Evolutionary conservation across 2,329 filamentous ascomycete genomes (phyloP), one percentile per base, ranked within the genome.

Genomic region (Myriosclerotinia duriaeana): DNA sequence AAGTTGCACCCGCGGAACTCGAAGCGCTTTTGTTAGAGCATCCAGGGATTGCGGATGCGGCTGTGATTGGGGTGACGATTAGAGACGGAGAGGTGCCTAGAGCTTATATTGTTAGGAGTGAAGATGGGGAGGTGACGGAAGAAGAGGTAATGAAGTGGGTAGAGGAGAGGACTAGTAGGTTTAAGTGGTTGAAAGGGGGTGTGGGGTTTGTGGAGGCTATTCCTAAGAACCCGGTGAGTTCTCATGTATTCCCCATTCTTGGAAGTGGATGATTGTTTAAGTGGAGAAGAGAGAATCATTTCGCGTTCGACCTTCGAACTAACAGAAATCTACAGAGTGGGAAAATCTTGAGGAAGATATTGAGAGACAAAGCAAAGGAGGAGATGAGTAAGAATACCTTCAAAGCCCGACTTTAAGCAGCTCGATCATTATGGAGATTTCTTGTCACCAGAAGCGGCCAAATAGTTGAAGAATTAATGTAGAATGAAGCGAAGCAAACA

Each of bases 151-250:
- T 82, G 71, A 73, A 75, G 15, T 85, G 86, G 77, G 81, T 91
- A 53, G 83, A 85, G 64, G 80, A 82, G 71, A 84, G 83, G 61
- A 85, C 89, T 17, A 83, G 85, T 1, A 80, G 78, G 68, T 84
- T 88, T 74, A 93, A 93, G 78, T 83, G 85, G 75, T 80, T 93
- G 67, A 85, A 85, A 11, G 90, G 90, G 0, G 90, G 90, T 1
- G 83, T 93, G 12, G 67, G 53, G 11, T 91, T 92, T 73, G 79
- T 89, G 3, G 84, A 89, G 42, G 79, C 79, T 20, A 86, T 93
- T 42, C 89, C 90, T 14, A 92, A 91, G 79, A 91, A 89, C 67
- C 83, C 86, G 1, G 78, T 80, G 40, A 69, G 72, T 67, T 52
- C 34, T 36, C 0, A 9, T 36, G 14, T 36, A n/a, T 20, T 53